phyloP scores from a whole-genome alignment of 1,139 yeast species.

The Yamadazyma sp. region DNA sequence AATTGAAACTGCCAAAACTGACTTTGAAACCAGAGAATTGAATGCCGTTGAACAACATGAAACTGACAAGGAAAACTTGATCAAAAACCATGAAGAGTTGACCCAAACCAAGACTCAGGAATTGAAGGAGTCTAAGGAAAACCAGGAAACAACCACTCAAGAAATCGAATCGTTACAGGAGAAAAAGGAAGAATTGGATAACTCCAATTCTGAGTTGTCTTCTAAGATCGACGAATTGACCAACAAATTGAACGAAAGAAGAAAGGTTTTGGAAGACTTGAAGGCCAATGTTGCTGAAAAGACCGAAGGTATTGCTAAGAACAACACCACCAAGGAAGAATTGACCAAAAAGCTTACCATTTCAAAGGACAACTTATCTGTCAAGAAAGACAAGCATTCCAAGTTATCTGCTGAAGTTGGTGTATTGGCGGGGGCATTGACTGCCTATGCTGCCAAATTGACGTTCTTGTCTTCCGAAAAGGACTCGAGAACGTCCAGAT shows the following conservation, averaged over 20 bases:
- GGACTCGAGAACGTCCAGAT: constrained; percentile 34
- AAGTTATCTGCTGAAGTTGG: constrained; percentile 46
- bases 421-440: constrained; percentile 40
- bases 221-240: constrained; percentile 44
- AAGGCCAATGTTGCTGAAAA: constrained; percentile 42
- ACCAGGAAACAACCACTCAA: constrained; percentile 46
- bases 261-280: constrained; percentile 40
- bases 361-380: constrained; percentile 33
- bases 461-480: constrained; percentile 40
- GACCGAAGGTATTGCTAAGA: constrained; percentile 34
- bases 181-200: constrained; percentile 41
- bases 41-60: constrained; percentile 49
- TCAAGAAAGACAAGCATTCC: constrained; percentile 39
- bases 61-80: constrained; percentile 44
- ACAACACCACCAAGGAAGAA: constrained; percentile 41
- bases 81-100: constrained; percentile 47
- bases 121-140: constrained; percentile 46
- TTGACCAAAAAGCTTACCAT: constrained; percentile 37
- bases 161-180: constrained; percentile 47
- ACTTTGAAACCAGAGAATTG: constrained; percentile 46
- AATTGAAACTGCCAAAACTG: constrained; percentile 46
- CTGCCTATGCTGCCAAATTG: constrained; percentile 47
- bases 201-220: constrained; percentile 44
- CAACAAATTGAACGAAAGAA: constrained; percentile 39
- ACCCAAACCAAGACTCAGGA: constrained; percentile 50